Evolutionary conservation across 148 eudicot genomes (phyloP).

Genomic region (Nepenthes gracilis): DNA sequence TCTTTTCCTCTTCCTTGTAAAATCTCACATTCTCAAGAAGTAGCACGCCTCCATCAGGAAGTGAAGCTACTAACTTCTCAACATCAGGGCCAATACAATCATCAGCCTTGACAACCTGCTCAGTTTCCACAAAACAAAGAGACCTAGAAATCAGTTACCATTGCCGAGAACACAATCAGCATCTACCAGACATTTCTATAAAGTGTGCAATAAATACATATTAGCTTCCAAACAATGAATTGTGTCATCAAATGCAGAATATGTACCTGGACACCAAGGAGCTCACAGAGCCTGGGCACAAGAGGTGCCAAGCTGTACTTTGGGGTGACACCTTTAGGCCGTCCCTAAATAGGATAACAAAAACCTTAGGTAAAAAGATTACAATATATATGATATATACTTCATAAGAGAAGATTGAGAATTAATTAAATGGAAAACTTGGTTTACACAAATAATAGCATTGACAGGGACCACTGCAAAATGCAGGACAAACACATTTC

Average conservation of each 20-base stretch:
- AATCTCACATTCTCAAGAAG: conserved; percentile 89
- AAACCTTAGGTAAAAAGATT: not conserved
- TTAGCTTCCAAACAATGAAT: not conserved
- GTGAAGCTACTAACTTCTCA: conserved; percentile 68
- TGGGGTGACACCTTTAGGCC: conserved; percentile 92
- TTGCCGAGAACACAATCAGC: not conserved
- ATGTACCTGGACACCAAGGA: conserved; percentile 74
- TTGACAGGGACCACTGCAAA: too few relatives aligned
- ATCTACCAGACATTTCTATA: too few relatives aligned
- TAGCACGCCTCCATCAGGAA: conserved; percentile 85
- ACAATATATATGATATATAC: not conserved
- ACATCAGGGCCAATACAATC: conserved; percentile 91
- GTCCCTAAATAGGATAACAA: conserved; percentile 33
- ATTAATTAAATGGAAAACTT: too few relatives aligned
- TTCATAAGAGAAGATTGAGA: too few relatives aligned
- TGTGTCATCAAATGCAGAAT: not conserved
- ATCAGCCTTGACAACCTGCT: conserved; percentile 83
- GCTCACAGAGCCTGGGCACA: conserved; percentile 81
- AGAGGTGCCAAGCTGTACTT: conserved; percentile 91
- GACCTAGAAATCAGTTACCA: conserved; percentile 1
- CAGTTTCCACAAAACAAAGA: not conserved
- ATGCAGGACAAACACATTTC: too few relatives aligned
- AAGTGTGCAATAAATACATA: too few relatives aligned
- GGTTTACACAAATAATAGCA: too few relatives aligned
- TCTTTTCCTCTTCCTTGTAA: conserved; percentile 90